phyloP scores from a whole-genome alignment of 164 flowering plant species.

The Paratinospora sagittata region DNA sequence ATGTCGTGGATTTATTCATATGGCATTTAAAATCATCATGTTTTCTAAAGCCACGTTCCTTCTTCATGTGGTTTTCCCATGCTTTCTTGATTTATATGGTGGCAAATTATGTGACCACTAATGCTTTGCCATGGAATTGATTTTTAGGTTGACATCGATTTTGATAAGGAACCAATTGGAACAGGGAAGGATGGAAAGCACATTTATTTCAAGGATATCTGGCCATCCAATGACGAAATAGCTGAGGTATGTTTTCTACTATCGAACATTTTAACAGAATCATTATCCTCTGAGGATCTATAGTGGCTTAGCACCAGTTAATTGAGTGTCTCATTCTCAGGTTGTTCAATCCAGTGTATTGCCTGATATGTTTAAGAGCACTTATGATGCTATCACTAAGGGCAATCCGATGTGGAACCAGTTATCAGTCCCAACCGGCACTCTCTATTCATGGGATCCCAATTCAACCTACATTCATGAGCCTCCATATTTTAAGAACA shows the following conservation, averaged over 20 bases:
- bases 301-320: conserved; percentile 7
- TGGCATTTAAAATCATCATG: neutral
- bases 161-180: conserved; percentile 68
- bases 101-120: neutral
- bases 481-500: conserved; percentile 76
- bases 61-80: neutral
- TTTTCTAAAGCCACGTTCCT: neutral
- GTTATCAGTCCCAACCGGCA: conserved; percentile 42
- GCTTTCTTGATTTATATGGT: neutral
- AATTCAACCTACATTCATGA: conserved; percentile 81
- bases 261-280: neutral
- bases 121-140: neutral
- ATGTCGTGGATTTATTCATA: too few relatives aligned
- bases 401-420: conserved; percentile 84
- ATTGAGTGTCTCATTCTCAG: conserved; percentile 24
- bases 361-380: conserved; percentile 70
- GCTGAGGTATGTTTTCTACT: conserved; percentile 37
- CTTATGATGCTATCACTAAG: conserved; percentile 65
- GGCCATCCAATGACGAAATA: conserved; percentile 63
- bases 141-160: conserved; percentile 66
- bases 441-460: conserved; percentile 67
- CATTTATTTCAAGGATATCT: conserved; percentile 49
- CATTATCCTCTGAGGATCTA: neutral
- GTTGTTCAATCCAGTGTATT: conserved; percentile 72
- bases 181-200: conserved; percentile 63